A percentile compares a stretch with the other conserved stretches of the same genome.
Evolutionary conservation across 2,329 filamentous ascomycete genomes (phyloP).

Genomic region (Microcyclosporella mali): DNA sequence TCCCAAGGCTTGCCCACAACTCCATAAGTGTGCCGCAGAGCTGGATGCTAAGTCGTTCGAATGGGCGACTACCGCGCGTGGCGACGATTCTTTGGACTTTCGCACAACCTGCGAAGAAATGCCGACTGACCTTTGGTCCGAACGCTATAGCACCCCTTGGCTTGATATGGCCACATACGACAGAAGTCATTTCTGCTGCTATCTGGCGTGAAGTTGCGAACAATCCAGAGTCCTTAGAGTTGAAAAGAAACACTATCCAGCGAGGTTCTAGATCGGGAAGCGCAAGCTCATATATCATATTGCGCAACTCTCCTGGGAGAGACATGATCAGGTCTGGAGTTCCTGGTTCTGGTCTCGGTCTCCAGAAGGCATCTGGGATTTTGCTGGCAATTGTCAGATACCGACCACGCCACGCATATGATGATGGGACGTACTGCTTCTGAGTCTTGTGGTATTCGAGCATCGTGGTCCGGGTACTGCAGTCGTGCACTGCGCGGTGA

Average conservation of each 20-base stretch:
- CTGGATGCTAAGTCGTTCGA: slow-evolving; percentile 1
- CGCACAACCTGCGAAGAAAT: too few species aligned
- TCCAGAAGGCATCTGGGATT: slow-evolving; percentile 1
- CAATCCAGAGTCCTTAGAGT: too few species aligned
- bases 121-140: too few species aligned
- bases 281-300: slow-evolving; percentile 2
- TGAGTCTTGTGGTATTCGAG: not conserved
- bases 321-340: slow-evolving; percentile 6
- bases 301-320: slow-evolving; percentile 6
- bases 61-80: slow-evolving; percentile 3
- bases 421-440: not conserved
- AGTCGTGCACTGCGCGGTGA: too few species aligned
- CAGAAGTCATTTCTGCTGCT: too few species aligned
- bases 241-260: too few species aligned
- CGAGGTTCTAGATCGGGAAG: too few species aligned
- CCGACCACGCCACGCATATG: not conserved
- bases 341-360: not conserved
- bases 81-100: not conserved
- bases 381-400: slow-evolving; percentile 2
- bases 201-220: too few species aligned
- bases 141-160: too few species aligned
- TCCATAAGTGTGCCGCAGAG: not conserved
- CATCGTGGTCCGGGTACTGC: too few species aligned
- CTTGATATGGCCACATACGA: too few species aligned
- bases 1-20: not conserved